These are phyloP conservation scores for Amphirosellinia nigrospora DNA, from an alignment of 495 filamentous ascomycete genomes.

Conservation along the genomic window DNA sequence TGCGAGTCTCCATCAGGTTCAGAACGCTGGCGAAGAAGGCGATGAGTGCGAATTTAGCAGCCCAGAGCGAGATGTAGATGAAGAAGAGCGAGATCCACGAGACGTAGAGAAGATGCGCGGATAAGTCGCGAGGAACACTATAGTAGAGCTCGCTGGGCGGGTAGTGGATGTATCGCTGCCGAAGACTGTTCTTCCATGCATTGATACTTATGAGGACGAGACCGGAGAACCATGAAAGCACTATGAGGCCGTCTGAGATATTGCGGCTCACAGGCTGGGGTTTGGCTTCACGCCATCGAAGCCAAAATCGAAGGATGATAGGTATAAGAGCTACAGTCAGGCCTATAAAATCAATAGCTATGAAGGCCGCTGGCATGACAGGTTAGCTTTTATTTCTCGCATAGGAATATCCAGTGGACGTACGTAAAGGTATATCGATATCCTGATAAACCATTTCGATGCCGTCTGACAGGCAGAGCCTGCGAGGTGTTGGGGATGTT, in stretches of 20 bases:
- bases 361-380: slow-evolving; percentile 37
- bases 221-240: slow-evolving; percentile 43
- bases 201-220: slow-evolving; percentile 43
- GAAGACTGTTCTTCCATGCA: slow-evolving; percentile 43
- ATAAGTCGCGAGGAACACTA: slow-evolving; percentile 23
- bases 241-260: slow-evolving; percentile 40
- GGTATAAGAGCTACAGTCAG: slow-evolving; percentile 43
- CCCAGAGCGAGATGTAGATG: slow-evolving; percentile 46
- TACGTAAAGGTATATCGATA: slow-evolving; percentile 31
- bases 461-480: not conserved
- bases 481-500: not conserved
- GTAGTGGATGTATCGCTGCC: slow-evolving; percentile 33
- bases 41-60: slow-evolving; percentile 42
- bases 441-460: slow-evolving; percentile 27
- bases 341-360: slow-evolving; percentile 43
- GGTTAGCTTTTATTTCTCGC: slow-evolving; percentile 10
- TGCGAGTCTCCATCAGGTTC: slow-evolving; percentile 29
- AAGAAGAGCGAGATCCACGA: slow-evolving; percentile 47
- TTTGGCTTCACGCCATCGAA: slow-evolving; percentile 29
- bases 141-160: slow-evolving; percentile 31
- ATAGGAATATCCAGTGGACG: not conserved
- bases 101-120: slow-evolving; percentile 34
- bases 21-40: slow-evolving; percentile 43
- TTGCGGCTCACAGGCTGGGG: slow-evolving; percentile 28
- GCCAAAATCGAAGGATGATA: slow-evolving; percentile 40